Evolutionary conservation across 176 grass and related monocot genomes (phyloP), one percentile per base, ranked within the genome.

Genomic region (Aechmea fasciata): DNA sequence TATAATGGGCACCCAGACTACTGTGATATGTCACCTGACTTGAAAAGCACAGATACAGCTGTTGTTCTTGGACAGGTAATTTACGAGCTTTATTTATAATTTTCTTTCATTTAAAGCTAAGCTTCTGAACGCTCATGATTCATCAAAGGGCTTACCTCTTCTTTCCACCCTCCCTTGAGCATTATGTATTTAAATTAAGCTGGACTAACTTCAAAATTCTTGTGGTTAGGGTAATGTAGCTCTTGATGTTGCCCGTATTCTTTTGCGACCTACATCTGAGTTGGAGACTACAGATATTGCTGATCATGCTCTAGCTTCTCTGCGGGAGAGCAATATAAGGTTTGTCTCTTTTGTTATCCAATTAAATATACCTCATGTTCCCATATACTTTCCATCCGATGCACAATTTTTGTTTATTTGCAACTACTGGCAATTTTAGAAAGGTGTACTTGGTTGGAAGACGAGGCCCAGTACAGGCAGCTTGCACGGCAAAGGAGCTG

Each of bases 1-100:
- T 97, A 97, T 65, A 97, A 97, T 87, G 93, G 93, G 25, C 93
- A 92, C 65, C 93, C 89, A 70, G 89, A 92, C 75, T 81, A 71
- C 65, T 67, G 49, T 51, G 48, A 81, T n/a, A 78, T 97, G 83
- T 50, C 50, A 70, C 89, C 89, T 57, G 81, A 97, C 73, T 79
- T 97, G 59, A 78, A 57, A 78, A 83, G 64, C 23, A 87, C 85
- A 52, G 84, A 92, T 78, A 81, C 93, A 57, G 86, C 89, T 70
- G 83, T 97, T 25, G 74, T 92, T 63, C 84, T 97, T 79, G 93
- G 89, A 22, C 89, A 92, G 93, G 93, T 97, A 79, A 70, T 2
- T 52, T 74, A 51, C 14, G 64, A 65, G 62, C 77, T 67, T 76
- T 80, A 67, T 6, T 57, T 57, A 57, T 41, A 41, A 6, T 41